Conservation (phyloP, 2,329 filamentous ascomycete species). For the Talaromyces verruculosus region DNA sequence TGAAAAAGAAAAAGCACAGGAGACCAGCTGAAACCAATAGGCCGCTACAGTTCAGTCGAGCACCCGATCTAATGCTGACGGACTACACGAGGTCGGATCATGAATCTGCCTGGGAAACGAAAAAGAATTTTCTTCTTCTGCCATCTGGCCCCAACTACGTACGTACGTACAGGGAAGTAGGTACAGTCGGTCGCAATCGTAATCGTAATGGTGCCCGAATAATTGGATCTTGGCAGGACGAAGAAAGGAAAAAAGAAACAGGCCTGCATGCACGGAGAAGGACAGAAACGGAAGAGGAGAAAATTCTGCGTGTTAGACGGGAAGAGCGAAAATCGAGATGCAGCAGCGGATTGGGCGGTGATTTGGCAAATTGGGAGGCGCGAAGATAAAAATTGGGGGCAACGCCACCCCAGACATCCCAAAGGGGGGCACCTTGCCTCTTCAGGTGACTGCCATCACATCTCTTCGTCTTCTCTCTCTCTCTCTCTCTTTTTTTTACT, state of each 20-base stretch:
- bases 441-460: conserved; percentile 5
- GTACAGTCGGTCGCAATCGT: background rate
- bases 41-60: background rate
- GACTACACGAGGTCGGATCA: background rate
- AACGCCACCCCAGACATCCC: conserved; percentile 18
- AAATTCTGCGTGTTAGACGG: conserved; percentile 1
- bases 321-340: background rate
- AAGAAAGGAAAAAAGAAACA: background rate
- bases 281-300: conserved; percentile 9
- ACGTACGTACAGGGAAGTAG: background rate
- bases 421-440: conserved; percentile 10
- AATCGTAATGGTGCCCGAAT: background rate
- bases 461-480: background rate
- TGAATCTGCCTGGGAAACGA: background rate
- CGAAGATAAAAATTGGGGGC: background rate
- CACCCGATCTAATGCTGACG: background rate
- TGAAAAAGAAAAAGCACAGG: background rate
- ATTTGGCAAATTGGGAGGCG: background rate
- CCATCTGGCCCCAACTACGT: background rate
- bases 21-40: background rate
- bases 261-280: background rate
- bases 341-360: background rate
- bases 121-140: background rate
- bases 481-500: background rate
- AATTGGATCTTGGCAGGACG: conserved; percentile 4